Base-by-base conservation (phyloP, 2,329 filamentous ascomycete genomes). In the Claviceps sp. region DNA sequence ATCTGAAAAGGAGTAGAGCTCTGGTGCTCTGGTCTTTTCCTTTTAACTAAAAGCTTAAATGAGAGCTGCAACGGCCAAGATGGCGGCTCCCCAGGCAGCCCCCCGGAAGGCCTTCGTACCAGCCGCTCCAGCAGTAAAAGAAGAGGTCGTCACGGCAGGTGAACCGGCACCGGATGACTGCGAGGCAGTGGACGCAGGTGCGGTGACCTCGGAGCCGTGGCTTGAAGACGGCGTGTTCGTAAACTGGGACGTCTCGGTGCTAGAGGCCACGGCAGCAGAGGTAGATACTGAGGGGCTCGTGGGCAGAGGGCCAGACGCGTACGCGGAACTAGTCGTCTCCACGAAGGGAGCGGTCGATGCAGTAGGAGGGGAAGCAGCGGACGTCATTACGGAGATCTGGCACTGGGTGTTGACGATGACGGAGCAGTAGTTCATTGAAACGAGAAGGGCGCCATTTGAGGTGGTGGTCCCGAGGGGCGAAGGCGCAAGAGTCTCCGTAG, bases 371-470 rank as follows among this genome's bases (percentile, higher is more conserved):
- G 23, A 54, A 52, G 51, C 50, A 54, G 44, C 58, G 53, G 46
- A 58, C 29, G 59, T 65, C 26, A 64, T 63, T 48, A 62, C 57
- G 47, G 60, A 58, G 46, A 62, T 54, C 36, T 59, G 54, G 58
- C 68, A 70, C 50, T 60, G 55, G 36, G 66, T 69, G 52, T 60
- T 61, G 29, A 65, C 60, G 29, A 66, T 55, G 48, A 69, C 53
- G 54, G 61, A 62, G 61, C 68, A 70, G 50, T 66, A 55, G 57
- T 67, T 68, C 56, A 67, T 61, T 29, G 65, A 62, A 55, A 65
- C 64, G 44, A 69, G 54, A 34, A 65, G 50, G 22, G 58, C 56
- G 2, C 66, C 67, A 11, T 61, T 62, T 39, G 60, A 56, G 14
- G 64, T 66, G 49, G 59, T 59, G 47, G 62, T 59, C 17, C 65